Percentiles rank a stretch among this genome's conserved stretches.
Evolutionary conservation across 495 filamentous ascomycete genomes (phyloP).

Genomic region (Neurospora sp.): DNA sequence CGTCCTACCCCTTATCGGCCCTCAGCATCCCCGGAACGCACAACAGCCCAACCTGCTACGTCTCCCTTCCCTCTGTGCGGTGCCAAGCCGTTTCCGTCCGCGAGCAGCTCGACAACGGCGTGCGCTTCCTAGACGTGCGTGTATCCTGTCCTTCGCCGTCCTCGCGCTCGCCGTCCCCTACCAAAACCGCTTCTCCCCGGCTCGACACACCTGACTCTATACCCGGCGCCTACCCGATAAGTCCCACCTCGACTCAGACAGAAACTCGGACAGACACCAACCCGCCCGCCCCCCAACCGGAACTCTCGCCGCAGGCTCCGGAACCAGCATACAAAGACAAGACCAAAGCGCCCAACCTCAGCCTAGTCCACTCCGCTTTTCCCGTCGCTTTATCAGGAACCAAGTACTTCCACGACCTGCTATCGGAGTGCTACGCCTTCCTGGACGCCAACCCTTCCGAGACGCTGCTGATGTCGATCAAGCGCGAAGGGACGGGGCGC

Average conservation of each 20-base stretch:
- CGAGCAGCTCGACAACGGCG: slow-evolving; percentile 77
- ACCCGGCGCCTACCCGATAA: slow-evolving; percentile 37
- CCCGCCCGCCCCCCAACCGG: not conserved
- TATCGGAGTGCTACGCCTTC: slow-evolving; percentile 62
- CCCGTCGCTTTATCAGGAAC: slow-evolving; percentile 35
- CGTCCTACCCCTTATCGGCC: slow-evolving; percentile 60
- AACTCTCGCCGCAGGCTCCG: not conserved
- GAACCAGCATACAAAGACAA: slow-evolving; percentile 47
- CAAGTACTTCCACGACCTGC: slow-evolving; percentile 65
- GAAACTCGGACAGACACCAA: not conserved
- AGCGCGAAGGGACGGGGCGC: slow-evolving; percentile 77
- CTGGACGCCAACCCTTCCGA: slow-evolving; percentile 70
- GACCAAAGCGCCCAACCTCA: slow-evolving; percentile 34
- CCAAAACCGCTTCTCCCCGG: not conserved
- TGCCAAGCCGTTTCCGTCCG: slow-evolving; percentile 75
- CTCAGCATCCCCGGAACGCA: slow-evolving; percentile 93
- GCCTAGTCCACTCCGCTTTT: slow-evolving; percentile 37
- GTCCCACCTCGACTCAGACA: slow-evolving; percentile 35
- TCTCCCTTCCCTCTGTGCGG: slow-evolving; percentile 81
- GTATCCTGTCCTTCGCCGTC: slow-evolving; percentile 32
- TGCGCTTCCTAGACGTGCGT: slow-evolving; percentile 90
- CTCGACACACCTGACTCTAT: slow-evolving; percentile 40
- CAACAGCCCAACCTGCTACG: slow-evolving; percentile 77
- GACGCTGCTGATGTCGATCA: slow-evolving; percentile 76
- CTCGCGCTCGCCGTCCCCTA: slow-evolving; percentile 21